phyloP scores from a whole-genome alignment of 352 stramenopile species.

The Globisporangium carolinianum region DNA sequence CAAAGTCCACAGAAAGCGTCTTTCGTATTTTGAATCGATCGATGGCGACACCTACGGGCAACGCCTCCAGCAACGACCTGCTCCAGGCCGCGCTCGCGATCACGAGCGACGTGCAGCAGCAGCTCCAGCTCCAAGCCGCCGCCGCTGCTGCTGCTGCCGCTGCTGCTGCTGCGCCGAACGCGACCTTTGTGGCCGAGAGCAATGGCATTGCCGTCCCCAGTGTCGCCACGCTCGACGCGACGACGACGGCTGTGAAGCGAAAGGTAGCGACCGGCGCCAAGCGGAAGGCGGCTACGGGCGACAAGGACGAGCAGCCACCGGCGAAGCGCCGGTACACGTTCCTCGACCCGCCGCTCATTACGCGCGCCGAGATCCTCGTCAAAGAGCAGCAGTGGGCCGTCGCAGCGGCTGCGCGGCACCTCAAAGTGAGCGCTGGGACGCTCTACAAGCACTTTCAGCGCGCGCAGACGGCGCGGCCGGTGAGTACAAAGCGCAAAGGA shows the following conservation, averaged over 20 bases:
- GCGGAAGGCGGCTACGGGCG: neutral
- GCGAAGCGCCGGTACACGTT: slow-evolving; percentile 7
- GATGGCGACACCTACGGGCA: too few species aligned
- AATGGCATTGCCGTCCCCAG: neutral
- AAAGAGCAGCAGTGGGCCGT: slow-evolving; percentile 8
- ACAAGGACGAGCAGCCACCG: neutral
- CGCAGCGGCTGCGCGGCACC: slow-evolving; percentile 6
- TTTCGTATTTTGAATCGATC: too few species aligned
- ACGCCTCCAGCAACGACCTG: neutral
- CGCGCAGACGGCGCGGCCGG: slow-evolving; percentile 1
- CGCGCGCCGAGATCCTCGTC: slow-evolving; percentile 7
- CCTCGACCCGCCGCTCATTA: slow-evolving; percentile 6
- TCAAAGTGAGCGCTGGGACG: slow-evolving; percentile 9
- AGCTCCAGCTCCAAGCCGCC: neutral
- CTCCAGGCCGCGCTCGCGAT: neutral
- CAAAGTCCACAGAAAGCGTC: too few species aligned
- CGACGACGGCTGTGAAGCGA: neutral
- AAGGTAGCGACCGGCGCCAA: neutral
- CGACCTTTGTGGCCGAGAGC: neutral
- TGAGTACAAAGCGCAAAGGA: slow-evolving; percentile 7
- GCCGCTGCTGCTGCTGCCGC: neutral
- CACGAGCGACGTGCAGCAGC: neutral
- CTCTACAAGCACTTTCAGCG: slow-evolving; percentile 11
- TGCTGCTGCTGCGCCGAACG: neutral
- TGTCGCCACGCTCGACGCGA: neutral